A percentile compares a stretch with the other conserved stretches of the same genome.
Evolutionary conservation across 441 rosid species (phyloP).

Genomic region (Euphorbia corollata): DNA sequence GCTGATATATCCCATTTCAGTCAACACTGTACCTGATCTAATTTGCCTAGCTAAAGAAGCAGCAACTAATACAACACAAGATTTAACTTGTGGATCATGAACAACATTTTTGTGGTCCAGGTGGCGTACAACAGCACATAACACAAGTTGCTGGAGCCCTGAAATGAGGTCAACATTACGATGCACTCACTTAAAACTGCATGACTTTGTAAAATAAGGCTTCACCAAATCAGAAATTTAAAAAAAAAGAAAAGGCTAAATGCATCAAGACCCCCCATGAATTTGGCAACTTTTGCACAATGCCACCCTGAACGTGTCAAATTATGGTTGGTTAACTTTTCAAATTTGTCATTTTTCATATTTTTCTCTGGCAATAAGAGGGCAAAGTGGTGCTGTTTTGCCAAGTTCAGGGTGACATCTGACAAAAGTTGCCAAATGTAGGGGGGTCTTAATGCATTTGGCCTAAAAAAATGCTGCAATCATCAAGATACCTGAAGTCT

Average conservation of each 20-base stretch:
- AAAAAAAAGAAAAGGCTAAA: not conserved
- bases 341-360: too few species aligned
- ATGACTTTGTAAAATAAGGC: not conserved
- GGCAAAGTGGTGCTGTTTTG: too few species aligned
- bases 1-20: conserved; percentile 72
- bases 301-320: too few species aligned
- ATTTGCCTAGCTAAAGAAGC: conserved; percentile 71
- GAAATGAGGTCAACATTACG: conserved; percentile 25
- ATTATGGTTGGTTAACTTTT: too few species aligned
- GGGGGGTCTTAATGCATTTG: too few species aligned
- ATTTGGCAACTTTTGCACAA: too few species aligned
- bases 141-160: conserved; percentile 77
- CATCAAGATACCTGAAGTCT: conserved; percentile 50
- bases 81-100: conserved; percentile 72
- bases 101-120: conserved; percentile 82
- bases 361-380: too few species aligned
- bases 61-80: conserved; percentile 63
- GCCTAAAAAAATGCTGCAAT: not conserved
- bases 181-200: conserved; percentile 1
- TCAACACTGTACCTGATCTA: conserved; percentile 53
- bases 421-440: too few species aligned
- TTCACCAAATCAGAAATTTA: too few species aligned
- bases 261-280: too few species aligned
- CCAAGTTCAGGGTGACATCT: too few species aligned
- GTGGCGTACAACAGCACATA: conserved; percentile 77